Evolutionary conservation across 1,139 yeast genomes (phyloP).

Genomic region (Debaryomycetaceae sp.): DNA sequence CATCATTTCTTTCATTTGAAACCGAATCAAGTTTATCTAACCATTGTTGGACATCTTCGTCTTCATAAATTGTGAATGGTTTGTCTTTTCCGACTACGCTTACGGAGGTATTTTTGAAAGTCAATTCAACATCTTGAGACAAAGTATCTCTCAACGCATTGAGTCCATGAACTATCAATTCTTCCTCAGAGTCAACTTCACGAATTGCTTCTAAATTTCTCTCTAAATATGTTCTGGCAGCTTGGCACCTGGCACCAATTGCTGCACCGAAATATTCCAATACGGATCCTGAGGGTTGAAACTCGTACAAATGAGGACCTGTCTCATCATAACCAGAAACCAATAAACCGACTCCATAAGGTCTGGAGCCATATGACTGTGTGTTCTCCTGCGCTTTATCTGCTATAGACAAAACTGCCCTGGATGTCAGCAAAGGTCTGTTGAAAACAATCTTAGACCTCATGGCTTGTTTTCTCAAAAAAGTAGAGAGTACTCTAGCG

Average conservation of each 20-base stretch:
- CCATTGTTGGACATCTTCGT: constrained; percentile 82
- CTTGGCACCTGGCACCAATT: constrained; percentile 95
- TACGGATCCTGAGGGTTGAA: constrained; percentile 93
- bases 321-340: constrained; percentile 91
- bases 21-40: constrained; percentile 64
- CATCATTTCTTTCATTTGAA: constrained; percentile 48
- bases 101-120: constrained; percentile 78
- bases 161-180: constrained; percentile 81
- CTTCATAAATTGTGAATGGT: constrained; percentile 75
- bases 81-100: constrained; percentile 84
- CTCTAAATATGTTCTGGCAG: constrained; percentile 93
- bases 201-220: constrained; percentile 71
- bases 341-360: constrained; percentile 94
- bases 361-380: constrained; percentile 93
- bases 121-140: constrained; percentile 90
- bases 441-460: constrained; percentile 80
- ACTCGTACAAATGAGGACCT: constrained; percentile 92
- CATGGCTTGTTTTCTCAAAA: constrained; percentile 87
- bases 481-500: constrained; percentile 89
- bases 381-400: constrained; percentile 97
- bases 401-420: constrained; percentile 83
- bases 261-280: constrained; percentile 92
- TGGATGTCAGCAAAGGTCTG: constrained; percentile 80
- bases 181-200: constrained; percentile 57
- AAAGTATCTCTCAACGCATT: constrained; percentile 91